These are phyloP conservation scores for Lizonia empirigonia DNA, from an alignment of 2,329 filamentous ascomycete genomes.

Conservation along the genomic window DNA sequence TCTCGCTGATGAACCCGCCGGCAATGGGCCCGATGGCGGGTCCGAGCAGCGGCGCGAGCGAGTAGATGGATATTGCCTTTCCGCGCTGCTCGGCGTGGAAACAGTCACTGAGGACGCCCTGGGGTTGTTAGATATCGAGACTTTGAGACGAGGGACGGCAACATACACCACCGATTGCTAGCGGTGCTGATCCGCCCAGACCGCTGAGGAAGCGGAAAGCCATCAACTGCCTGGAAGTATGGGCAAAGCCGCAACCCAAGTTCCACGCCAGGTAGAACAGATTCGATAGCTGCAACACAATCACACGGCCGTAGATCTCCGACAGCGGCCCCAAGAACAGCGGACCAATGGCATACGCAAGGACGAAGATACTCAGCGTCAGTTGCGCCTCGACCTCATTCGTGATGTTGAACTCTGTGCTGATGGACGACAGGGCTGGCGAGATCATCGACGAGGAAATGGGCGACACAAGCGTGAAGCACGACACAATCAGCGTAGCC, in stretches of 20 bases:
- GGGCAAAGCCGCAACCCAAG: slow-evolving; percentile 48
- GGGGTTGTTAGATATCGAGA: too few species aligned
- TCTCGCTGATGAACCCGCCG: slow-evolving; percentile 68
- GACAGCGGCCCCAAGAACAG: slow-evolving; percentile 47
- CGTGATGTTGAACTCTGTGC: slow-evolving; percentile 43
- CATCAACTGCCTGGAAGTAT: slow-evolving; percentile 42
- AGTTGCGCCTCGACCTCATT: slow-evolving; percentile 40
- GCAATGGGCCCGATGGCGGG: slow-evolving; percentile 69
- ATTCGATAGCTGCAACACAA: slow-evolving; percentile 47
- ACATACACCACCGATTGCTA: slow-evolving; percentile 45
- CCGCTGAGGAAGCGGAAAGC: slow-evolving; percentile 48
- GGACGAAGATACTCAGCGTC: slow-evolving; percentile 48
- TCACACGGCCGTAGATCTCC: slow-evolving; percentile 48
- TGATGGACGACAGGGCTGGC: slow-evolving; percentile 42
- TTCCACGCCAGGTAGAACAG: slow-evolving; percentile 50
- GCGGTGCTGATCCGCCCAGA: slow-evolving; percentile 46
- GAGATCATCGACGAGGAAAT: slow-evolving; percentile 50
- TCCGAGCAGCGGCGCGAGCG: slow-evolving; percentile 67
- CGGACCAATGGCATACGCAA: slow-evolving; percentile 50
- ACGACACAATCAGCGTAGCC: slow-evolving; percentile 51
- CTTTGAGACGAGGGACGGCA: slow-evolving; percentile 25
- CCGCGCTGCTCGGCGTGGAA: slow-evolving; percentile 67
- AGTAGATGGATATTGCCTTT: slow-evolving; percentile 66
- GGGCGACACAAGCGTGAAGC: slow-evolving; percentile 49
- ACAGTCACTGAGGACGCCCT: slow-evolving; percentile 57